phyloP scores from a whole-genome alignment of 2,329 filamentous ascomycete genomes.

The Monosporascus sp. region DNA sequence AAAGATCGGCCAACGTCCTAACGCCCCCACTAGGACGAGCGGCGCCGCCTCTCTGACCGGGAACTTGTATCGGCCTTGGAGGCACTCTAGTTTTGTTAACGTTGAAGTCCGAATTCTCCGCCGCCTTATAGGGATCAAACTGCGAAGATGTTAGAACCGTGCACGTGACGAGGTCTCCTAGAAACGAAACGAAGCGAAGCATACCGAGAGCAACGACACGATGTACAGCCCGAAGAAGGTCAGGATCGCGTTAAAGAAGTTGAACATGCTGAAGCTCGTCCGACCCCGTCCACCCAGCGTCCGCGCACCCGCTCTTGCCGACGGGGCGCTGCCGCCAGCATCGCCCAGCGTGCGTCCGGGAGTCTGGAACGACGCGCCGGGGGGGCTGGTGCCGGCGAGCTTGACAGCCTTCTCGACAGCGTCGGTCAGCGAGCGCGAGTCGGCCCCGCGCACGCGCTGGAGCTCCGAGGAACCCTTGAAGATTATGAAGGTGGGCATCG shows the following conservation, averaged over 20 bases:
- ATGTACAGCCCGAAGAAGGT: conserved; percentile 57
- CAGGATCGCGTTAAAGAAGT: conserved; percentile 44
- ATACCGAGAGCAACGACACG: conserved; percentile 54
- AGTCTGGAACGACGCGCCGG: conserved; percentile 45
- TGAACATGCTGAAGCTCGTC: conserved; percentile 32
- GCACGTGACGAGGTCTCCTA: not conserved
- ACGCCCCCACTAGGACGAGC: conserved; percentile 21
- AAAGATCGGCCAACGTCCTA: conserved; percentile 49
- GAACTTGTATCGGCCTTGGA: conserved; percentile 11
- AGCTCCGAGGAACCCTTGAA: conserved; percentile 70
- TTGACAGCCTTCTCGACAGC: conserved; percentile 68
- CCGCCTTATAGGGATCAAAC: conserved; percentile 58
- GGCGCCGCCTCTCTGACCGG: conserved; percentile 17
- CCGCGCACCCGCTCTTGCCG: conserved; percentile 13
- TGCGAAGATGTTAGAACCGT: conserved; percentile 19
- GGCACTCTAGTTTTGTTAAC: conserved; percentile 34
- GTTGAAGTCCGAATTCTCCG: conserved; percentile 56
- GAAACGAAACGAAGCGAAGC: conserved; percentile 18
- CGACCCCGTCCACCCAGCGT: conserved; percentile 13
- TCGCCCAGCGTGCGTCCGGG: conserved; percentile 55
- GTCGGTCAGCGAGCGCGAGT: conserved; percentile 67
- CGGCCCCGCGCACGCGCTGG: conserved; percentile 75
- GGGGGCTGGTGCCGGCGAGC: conserved; percentile 37
- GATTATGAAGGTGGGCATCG: conserved; percentile 93
- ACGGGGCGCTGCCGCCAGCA: conserved; percentile 7